Evolutionary conservation across 352 stramenopile species (phyloP).

Genomic region (Globisporangium paroecandrum): DNA sequence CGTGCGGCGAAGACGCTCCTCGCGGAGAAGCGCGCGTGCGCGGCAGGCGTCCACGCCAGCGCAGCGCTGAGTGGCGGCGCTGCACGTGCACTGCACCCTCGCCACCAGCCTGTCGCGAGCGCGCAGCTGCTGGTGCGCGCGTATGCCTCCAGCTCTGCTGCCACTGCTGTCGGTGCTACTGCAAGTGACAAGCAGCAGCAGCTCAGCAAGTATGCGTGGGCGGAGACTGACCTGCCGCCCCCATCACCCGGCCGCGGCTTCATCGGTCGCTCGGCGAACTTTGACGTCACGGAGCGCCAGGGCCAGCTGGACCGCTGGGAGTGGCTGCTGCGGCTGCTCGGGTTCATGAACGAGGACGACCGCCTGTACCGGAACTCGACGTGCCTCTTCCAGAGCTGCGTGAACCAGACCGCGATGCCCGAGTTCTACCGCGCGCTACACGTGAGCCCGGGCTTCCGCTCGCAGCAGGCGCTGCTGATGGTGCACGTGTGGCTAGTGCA

Average conservation of each 20-base stretch:
- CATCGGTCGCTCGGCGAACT: constrained; percentile 72
- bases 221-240: constrained; percentile 75
- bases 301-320: constrained; percentile 68
- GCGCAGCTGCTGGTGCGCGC: constrained; percentile 18
- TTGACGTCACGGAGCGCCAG: constrained; percentile 70
- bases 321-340: constrained; percentile 80
- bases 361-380: constrained; percentile 69
- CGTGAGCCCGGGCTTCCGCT: constrained; percentile 83
- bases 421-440: constrained; percentile 72
- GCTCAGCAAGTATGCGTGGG: constrained; percentile 57
- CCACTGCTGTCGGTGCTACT: constrained; percentile 2
- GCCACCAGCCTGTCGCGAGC: not conserved
- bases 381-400: constrained; percentile 78
- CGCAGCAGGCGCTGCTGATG: constrained; percentile 92
- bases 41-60: constrained; percentile 4
- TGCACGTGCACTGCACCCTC: not conserved
- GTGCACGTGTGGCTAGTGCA: constrained; percentile 97
- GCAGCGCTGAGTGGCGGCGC: not conserved
- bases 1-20: constrained; percentile 12
- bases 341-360: constrained; percentile 87
- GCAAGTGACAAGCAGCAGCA: constrained; percentile 11
- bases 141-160: constrained; percentile 21
- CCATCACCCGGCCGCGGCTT: constrained; percentile 69
- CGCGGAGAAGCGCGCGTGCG: not conserved
- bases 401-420: constrained; percentile 72